Evolutionary conservation across 2,329 filamentous ascomycete genomes (phyloP), one percentile per base, ranked within the genome.

Genomic region (Nemania sp.): DNA sequence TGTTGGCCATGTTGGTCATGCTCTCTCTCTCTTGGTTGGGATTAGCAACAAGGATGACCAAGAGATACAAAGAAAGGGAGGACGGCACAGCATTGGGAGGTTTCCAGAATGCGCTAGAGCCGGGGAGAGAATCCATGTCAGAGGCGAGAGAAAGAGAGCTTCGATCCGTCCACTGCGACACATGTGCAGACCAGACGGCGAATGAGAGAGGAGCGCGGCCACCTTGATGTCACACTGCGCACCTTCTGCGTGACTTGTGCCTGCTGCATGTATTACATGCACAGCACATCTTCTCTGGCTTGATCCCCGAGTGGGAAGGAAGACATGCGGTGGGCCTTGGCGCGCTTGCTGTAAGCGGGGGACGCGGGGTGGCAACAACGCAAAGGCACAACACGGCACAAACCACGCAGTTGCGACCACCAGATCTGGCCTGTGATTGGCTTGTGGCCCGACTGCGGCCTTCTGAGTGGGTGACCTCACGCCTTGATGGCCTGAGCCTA

Each of bases 181-280:
- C 41, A 34, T 36, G 42, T 34, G 23, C 19, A 23, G 34, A 2
- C 14, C 19, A 24, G 49, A 40, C 45, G 49, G 11, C 56, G 45
- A 59, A 53, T 56, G n/a, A 48, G 30, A 30, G 26, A 2, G 7
- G 31, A 11, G 31, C 9, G 12, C 6, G 47, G 39, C 23, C 34
- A 31, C 17, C 15, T 14, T 26, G 55, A 60, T 56, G 55, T 60
- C 56, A 59, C 56, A n/a, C n/a, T n/a, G n/a, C n/a, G n/a, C n/a
- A 37, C 33, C 28, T 37, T 53, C 52, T 62, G 61, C 59, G 61
- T 60, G 56, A 60, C 54, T 65, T 64, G 57, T 62, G 61, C 59
- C 50, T 30, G 43, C 52, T 56, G 53, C 56, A 59, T 50, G 56
- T 45, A 54, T 43, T 51, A 48, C 45, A 34, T n/a, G n/a, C n/a